Base-by-base conservation (phyloP, 305 asterid species). In the Stenogyne calaminthoides region DNA sequence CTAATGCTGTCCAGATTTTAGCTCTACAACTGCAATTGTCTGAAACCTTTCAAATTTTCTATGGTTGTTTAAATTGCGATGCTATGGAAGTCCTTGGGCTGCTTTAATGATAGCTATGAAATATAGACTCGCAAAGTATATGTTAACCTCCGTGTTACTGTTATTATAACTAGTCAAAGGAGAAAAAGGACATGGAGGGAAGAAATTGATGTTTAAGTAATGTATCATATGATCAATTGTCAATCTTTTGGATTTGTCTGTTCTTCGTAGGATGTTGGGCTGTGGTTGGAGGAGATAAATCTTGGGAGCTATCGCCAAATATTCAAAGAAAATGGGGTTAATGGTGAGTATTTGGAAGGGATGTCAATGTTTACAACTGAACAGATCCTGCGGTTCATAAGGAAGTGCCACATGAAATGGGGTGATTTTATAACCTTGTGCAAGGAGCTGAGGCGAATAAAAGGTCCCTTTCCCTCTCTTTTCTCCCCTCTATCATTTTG, bases 401-500 rank as follows among this genome's bases (percentile, higher is more conserved):
- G 99, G 87, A 88, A 89, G 82, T 94, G 99, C 87, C 99, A 94
- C 86, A 90, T 94, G 99, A 94, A 94, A 83, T 95, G 99, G 99
- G 99, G 99, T 34, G 99, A 95, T 82, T 95, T 95, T 71, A 95
- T 95, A 76, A 95, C 96, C 75, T 80, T 95, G 86, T 95, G 99
- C 97, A 95, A 94, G 90, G 99, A 94, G 89, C 92, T 94, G 76
- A 90, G 99, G 82, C 87, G 98, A 88, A 94, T 94, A 79, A 94
- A 94, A 90, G 99, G 98, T 94, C 67, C 59, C 75, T 70, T 32
- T 70, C 80, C 71, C 71, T 39, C 79, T 70, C 69, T 25, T 12
- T 37, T 60, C 54, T 16, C 36, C 19, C 11, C 73, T 46, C 2
- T 9, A 15, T 61, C 49, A 47, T 19, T 37, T 7, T 16, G 25